Conservation (phyloP, 441 rosid species). For the Macaranga tanarius region DNA sequence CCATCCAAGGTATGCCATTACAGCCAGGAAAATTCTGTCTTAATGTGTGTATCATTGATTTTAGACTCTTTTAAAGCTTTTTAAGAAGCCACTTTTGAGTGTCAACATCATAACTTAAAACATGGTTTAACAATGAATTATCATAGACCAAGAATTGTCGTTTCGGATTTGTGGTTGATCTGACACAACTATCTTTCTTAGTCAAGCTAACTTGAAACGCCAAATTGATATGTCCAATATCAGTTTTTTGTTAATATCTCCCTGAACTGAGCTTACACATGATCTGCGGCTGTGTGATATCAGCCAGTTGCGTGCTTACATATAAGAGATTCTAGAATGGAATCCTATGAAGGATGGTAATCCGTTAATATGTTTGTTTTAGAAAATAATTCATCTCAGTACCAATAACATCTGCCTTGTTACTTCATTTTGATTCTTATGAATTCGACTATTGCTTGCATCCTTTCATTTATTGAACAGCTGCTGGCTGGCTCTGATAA, state of each 20-base stretch:
- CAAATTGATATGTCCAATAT: not conserved
- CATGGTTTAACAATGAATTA: not conserved
- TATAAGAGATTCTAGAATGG: not conserved
- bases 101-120: too few relatives aligned
- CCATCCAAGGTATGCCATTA: slow-evolving; percentile 72
- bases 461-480: slow-evolving; percentile 34
- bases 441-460: not conserved
- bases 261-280: not conserved
- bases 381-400: too few relatives aligned
- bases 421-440: not conserved
- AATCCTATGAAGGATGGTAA: too few relatives aligned
- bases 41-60: slow-evolving; percentile 7
- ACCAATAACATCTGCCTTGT: not conserved
- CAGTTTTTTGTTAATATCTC: not conserved
- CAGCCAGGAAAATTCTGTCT: slow-evolving; percentile 8
- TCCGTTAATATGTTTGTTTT: too few relatives aligned
- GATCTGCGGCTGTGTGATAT: not conserved
- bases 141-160: too few relatives aligned
- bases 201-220: not conserved
- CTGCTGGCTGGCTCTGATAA: slow-evolving; percentile 94
- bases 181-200: not conserved
- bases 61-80: not conserved
- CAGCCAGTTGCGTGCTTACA: not conserved
- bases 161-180: not conserved
- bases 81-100: not conserved